Evolutionary conservation across 2,329 filamentous ascomycete genomes (phyloP).

Genomic region (Exophiala sp.): DNA sequence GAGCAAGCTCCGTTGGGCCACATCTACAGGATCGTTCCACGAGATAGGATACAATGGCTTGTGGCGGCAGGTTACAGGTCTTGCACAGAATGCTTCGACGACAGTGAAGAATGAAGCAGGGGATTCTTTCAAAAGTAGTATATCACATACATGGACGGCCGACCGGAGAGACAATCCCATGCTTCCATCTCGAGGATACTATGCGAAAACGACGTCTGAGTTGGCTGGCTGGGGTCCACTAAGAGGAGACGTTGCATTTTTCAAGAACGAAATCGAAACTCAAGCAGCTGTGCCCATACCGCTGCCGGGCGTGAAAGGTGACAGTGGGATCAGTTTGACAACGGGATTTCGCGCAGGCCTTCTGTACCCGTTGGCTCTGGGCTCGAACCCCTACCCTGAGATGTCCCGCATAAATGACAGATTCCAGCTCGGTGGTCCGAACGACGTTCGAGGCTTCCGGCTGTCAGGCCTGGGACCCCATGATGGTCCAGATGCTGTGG

Average conservation of each 20-base stretch:
- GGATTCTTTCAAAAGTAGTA: slow-evolving; percentile 80
- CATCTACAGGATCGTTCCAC: slow-evolving; percentile 60
- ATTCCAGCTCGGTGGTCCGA: slow-evolving; percentile 89
- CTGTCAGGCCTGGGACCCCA: slow-evolving; percentile 82
- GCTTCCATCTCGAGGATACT: slow-evolving; percentile 74
- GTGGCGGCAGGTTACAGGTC: slow-evolving; percentile 83
- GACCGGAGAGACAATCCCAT: slow-evolving; percentile 81
- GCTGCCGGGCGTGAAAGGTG: slow-evolving; percentile 60
- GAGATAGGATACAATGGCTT: slow-evolving; percentile 72
- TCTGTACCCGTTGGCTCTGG: slow-evolving; percentile 71
- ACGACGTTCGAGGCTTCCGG: slow-evolving; percentile 89
- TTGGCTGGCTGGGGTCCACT: slow-evolving; percentile 81
- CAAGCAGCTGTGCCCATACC: slow-evolving; percentile 68
- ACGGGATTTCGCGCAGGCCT: slow-evolving; percentile 74
- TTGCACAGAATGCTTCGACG: slow-evolving; percentile 69
- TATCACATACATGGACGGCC: slow-evolving; percentile 72
- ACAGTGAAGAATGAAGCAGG: slow-evolving; percentile 79
- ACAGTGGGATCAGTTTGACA: slow-evolving; percentile 75
- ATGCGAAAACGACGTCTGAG: slow-evolving; percentile 70
- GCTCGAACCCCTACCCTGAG: slow-evolving; percentile 48
- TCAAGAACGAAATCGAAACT: slow-evolving; percentile 81
- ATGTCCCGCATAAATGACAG: slow-evolving; percentile 85
- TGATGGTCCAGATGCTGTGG: slow-evolving; percentile 77
- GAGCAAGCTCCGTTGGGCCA: slow-evolving; percentile 69
- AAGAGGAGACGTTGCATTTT: slow-evolving; percentile 86